Evolutionary conservation across 2,329 filamentous ascomycete species (phyloP).

Genomic region (Ceratocystis huliohia): DNA sequence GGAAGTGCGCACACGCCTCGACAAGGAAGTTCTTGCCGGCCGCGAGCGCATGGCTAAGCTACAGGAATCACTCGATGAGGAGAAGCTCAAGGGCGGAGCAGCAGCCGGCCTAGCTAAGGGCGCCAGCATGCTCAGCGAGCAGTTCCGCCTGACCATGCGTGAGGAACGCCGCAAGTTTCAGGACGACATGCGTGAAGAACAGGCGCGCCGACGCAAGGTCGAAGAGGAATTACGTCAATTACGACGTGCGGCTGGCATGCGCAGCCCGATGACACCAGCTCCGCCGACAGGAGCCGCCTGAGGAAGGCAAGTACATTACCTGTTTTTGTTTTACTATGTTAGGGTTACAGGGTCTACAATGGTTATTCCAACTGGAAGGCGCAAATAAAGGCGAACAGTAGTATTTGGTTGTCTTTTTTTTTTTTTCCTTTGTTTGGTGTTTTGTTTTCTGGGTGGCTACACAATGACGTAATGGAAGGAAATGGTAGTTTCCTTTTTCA

Average conservation of each 20-base stretch:
- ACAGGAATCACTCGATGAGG: slow-evolving; percentile 40
- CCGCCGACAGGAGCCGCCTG: not conserved
- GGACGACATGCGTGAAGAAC: slow-evolving; percentile 42
- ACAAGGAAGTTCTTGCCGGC: slow-evolving; percentile 31
- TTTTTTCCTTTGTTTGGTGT: not conserved
- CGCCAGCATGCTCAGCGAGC: slow-evolving; percentile 42
- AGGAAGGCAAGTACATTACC: not conserved
- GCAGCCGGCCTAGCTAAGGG: slow-evolving; percentile 31
- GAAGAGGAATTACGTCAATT: slow-evolving; percentile 40
- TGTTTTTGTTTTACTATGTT: not conserved
- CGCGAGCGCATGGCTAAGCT: slow-evolving; percentile 31
- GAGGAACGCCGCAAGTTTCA: slow-evolving; percentile 46
- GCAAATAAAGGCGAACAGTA: not conserved
- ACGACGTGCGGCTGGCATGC: slow-evolving; percentile 30
- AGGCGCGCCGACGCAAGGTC: slow-evolving; percentile 35
- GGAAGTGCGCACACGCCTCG: slow-evolving; percentile 30
- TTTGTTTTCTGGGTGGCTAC: not conserved
- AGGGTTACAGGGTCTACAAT: not conserved
- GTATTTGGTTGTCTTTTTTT: not conserved
- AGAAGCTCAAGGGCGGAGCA: slow-evolving; percentile 32
- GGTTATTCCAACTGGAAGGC: not conserved
- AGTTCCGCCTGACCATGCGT: slow-evolving; percentile 44
- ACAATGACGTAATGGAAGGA: no score
- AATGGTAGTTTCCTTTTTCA: no score
- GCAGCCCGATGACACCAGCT: slow-evolving; percentile 33